Conservation (phyloP, 768 basidiomycete species). For the Clavaria fumosa region DNA sequence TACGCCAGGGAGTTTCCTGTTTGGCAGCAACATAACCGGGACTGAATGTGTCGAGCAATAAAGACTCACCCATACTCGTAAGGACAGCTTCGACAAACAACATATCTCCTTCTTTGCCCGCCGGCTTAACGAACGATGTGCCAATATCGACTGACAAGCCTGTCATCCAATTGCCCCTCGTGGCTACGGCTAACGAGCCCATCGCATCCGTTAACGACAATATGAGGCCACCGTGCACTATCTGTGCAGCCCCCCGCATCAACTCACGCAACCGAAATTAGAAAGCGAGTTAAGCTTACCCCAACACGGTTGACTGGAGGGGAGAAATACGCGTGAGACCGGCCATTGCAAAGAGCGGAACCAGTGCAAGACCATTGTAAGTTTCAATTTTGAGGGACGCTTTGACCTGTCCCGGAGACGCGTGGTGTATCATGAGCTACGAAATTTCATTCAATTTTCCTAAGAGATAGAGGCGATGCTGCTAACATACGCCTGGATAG, state of each 20-base stretch:
- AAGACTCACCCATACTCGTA: conserved; percentile 46
- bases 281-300: conserved; percentile 35
- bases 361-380: conserved; percentile 70
- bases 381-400: conserved; percentile 59
- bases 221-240: conserved; percentile 70
- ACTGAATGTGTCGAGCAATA: not conserved
- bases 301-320: conserved; percentile 65
- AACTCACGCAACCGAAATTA: not conserved
- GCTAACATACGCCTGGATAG: conserved; percentile 50
- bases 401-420: conserved; percentile 56
- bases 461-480: not conserved
- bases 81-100: conserved; percentile 49
- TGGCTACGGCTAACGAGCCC: conserved; percentile 71
- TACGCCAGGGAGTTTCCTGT: conserved; percentile 68
- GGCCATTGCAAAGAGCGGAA: too few species aligned
- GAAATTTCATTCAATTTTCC: conserved; percentile 2
- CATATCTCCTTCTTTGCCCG: conserved; percentile 53
- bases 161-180: conserved; percentile 74
- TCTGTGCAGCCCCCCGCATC: conserved; percentile 15
- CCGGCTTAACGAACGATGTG: conserved; percentile 65
- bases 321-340: conserved; percentile 12
- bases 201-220: conserved; percentile 73
- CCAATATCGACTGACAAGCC: conserved; percentile 71
- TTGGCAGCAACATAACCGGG: conserved; percentile 1
- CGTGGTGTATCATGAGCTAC: conserved; percentile 48